phyloP scores from a whole-genome alignment of 768 basidiomycete species.

The Phaeotremella skinneri region DNA sequence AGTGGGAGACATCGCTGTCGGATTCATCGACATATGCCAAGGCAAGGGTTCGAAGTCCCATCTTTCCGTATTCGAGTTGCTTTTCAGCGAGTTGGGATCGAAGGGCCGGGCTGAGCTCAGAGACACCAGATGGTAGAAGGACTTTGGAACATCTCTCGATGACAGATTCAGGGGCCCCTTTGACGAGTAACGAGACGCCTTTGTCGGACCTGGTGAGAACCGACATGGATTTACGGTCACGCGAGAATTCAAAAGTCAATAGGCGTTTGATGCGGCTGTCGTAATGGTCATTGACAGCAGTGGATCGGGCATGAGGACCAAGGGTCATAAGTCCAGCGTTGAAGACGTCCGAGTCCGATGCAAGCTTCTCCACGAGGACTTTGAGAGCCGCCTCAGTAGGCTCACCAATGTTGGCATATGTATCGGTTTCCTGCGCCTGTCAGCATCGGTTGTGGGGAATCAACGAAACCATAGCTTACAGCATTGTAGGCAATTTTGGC shows the following conservation, averaged over 20 bases:
- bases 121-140: constrained; percentile 56
- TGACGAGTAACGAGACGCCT: constrained; percentile 70
- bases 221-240: constrained; percentile 99
- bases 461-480: constrained; percentile 55
- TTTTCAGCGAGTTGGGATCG: constrained; percentile 63
- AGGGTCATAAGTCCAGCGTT: constrained; percentile 60
- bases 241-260: constrained; percentile 94
- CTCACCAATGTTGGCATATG: constrained; percentile 84
- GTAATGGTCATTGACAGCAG: constrained; percentile 79
- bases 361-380: constrained; percentile 92
- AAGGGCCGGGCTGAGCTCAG: constrained; percentile 66
- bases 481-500: constrained; percentile 79
- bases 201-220: constrained; percentile 74
- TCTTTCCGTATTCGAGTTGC: constrained; percentile 69
- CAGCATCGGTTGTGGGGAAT: constrained; percentile 8
- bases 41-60: constrained; percentile 86
- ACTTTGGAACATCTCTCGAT: constrained; percentile 73
- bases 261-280: constrained; percentile 72
- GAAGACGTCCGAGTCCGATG: constrained; percentile 60
- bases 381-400: constrained; percentile 96
- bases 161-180: constrained; percentile 94
- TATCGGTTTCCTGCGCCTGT: constrained; percentile 65
- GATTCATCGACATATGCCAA: constrained; percentile 78
- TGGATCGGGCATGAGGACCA: constrained; percentile 64
- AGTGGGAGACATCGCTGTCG: constrained; percentile 75